phyloP scores from a whole-genome alignment of 495 filamentous ascomycete species.

The Hypoxylon cercidicola region DNA sequence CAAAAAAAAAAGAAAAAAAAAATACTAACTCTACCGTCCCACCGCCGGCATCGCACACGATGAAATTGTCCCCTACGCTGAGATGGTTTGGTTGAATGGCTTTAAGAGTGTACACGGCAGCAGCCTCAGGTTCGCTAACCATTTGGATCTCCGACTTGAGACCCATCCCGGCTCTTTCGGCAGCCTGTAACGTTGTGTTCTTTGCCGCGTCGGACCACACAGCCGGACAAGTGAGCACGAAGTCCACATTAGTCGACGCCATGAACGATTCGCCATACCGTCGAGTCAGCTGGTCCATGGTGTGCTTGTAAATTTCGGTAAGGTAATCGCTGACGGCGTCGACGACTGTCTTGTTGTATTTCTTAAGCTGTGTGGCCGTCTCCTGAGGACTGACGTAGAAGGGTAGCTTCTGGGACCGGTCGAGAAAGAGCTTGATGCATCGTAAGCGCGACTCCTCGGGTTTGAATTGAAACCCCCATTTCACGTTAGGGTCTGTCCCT shows the following conservation, averaged over 20 bases:
- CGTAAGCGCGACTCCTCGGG: constrained; percentile 77
- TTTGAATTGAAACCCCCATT: constrained; percentile 83
- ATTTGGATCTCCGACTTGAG: constrained; percentile 67
- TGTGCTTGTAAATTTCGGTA: constrained; percentile 75
- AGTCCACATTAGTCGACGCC: constrained; percentile 68
- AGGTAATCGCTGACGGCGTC: constrained; percentile 75
- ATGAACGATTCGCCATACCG: constrained; percentile 72
- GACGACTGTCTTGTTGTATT: constrained; percentile 67
- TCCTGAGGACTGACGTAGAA: constrained; percentile 80
- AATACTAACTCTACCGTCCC: constrained; percentile 72
- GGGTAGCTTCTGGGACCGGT: constrained; percentile 78
- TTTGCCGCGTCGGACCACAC: constrained; percentile 85
- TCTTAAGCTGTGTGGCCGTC: constrained; percentile 76
- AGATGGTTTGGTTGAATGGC: constrained; percentile 72
- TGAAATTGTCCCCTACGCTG: constrained; percentile 73
- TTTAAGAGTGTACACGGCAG: constrained; percentile 76
- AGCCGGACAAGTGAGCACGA: constrained; percentile 80
- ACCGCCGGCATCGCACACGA: constrained; percentile 82
- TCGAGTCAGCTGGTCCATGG: constrained; percentile 74
- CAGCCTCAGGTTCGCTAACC: constrained; percentile 80
- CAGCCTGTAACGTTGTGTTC: constrained; percentile 70
- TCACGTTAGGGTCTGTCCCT: constrained; percentile 55
- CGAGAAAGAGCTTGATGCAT: constrained; percentile 83
- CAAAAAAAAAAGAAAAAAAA: constrained; percentile 10
- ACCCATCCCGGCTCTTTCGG: constrained; percentile 75